Base-by-base conservation (phyloP, 768 basidiomycete species). In the Chalciporus chontae region DNA sequence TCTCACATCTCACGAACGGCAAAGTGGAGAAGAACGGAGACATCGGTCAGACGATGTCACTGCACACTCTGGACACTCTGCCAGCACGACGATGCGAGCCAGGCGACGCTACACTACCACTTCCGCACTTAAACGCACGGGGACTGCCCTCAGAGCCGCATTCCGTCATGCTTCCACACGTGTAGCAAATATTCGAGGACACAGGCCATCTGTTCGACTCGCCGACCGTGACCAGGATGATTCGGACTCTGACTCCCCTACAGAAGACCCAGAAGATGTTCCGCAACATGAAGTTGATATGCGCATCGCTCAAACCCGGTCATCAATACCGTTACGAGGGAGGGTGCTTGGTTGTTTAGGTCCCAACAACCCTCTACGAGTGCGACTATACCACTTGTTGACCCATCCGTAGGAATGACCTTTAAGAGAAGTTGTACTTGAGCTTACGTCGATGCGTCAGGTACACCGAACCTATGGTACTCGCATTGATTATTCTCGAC, bases 381-480 rank as follows among this genome's bases (percentile, higher is more conserved):
- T 78, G 38, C 67, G 73, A 2, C 76, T 93, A 58, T 87, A 84
- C 62, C 72, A 73, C n/a, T 69, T 89, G 44, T 72, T 98, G 18
- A 72, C 85, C 11, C 80, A 82, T 64, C 74, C 79, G 90, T 95
- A 63, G 57, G 90, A 77, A 11, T 49, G 23, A 31, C 42, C 44
- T 45, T 24, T 4, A 11, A 31, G 26, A 9, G 41, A 6, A 23
- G 11, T 57, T 24, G 31, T n/a, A 21, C 21, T 8, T 51, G 19
- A 43, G 14, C n/a, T 19, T 39, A 24, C 46, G 50, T 40, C 43
- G 27, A 31, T 21, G 9, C 8, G 58, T 19, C 15, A 92, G 90
- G 51, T 87, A 82, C 78, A 94, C 94, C 15, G 95, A 98, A 70
- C 90, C 90, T 23, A 51, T 73, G 19, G 89, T 97, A 52, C 78